A percentile compares a stretch with the other conserved stretches of the same genome.
phyloP scores from a whole-genome alignment of 2,329 filamentous ascomycete genomes.

The Bipolaris cookei region DNA sequence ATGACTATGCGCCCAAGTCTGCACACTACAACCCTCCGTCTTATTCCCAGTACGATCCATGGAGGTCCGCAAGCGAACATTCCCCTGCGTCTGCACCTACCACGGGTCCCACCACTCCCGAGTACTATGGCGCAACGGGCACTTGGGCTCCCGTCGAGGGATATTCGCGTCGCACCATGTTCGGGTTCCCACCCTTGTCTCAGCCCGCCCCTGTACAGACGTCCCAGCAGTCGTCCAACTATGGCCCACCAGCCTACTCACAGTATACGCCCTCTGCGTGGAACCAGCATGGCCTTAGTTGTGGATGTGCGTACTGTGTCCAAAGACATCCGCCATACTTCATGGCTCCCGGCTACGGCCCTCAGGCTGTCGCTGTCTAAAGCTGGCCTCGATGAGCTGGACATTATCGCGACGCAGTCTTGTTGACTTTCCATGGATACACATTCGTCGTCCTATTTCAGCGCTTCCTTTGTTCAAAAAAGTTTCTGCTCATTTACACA shows the following conservation, averaged over 20 bases:
- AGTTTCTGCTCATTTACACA: slow-evolving; percentile 36
- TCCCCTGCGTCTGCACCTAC: slow-evolving; percentile 62
- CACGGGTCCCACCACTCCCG: slow-evolving; percentile 61
- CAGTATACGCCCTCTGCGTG: slow-evolving; percentile 48
- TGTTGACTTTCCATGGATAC: slow-evolving; percentile 26
- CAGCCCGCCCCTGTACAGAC: slow-evolving; percentile 49
- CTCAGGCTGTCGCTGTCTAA: slow-evolving; percentile 48
- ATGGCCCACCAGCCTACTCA: slow-evolving; percentile 43
- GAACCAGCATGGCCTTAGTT: slow-evolving; percentile 48
- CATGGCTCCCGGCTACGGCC: slow-evolving; percentile 48
- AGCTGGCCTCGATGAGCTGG: slow-evolving; percentile 2
- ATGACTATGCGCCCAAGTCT: slow-evolving; percentile 47
- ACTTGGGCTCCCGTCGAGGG: slow-evolving; percentile 56
- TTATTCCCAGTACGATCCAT: slow-evolving; percentile 52
- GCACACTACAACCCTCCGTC: slow-evolving; percentile 46
- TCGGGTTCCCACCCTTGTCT: slow-evolving; percentile 49
- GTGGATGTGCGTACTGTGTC: slow-evolving; percentile 48
- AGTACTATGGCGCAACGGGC: slow-evolving; percentile 57
- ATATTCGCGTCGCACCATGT: slow-evolving; percentile 52
- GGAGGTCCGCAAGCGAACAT: slow-evolving; percentile 51
- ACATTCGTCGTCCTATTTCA: slow-evolving; percentile 37
- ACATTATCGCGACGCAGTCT: slow-evolving; percentile 4
- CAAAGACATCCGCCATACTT: slow-evolving; percentile 49
- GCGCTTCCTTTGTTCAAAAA: slow-evolving; percentile 44
- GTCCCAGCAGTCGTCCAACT: slow-evolving; percentile 51